These are phyloP conservation scores for Calycina marina DNA, from an alignment of 2,329 filamentous ascomycete genomes.

Conservation along the genomic window DNA sequence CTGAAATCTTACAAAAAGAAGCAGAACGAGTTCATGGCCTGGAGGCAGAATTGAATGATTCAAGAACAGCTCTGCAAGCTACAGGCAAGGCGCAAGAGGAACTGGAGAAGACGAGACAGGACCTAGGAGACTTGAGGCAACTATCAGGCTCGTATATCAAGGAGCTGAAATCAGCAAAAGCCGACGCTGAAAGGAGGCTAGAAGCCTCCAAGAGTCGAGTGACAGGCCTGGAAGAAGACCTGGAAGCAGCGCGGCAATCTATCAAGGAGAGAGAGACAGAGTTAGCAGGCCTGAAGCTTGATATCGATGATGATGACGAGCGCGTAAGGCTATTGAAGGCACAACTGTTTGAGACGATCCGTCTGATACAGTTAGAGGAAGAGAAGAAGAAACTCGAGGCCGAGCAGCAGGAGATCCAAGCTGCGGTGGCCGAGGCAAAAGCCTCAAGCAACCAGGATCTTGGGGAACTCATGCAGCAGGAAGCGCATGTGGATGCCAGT, in stretches of 20 bases:
- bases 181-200: conserved; percentile 7
- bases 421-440: conserved; percentile 7
- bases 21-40: conserved; percentile 6
- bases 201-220: conserved; percentile 9
- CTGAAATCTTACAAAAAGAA: conserved; percentile 3
- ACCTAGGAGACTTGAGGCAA: conserved; percentile 10
- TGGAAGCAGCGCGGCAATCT: conserved; percentile 9
- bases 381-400: conserved; percentile 11
- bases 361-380: conserved; percentile 11
- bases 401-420: conserved; percentile 10
- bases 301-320: conserved; percentile 10
- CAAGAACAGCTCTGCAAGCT: conserved; percentile 6
- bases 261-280: conserved; percentile 10
- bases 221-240: conserved; percentile 8
- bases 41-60: conserved; percentile 8
- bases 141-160: conserved; percentile 9
- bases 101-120: conserved; percentile 8
- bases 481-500: conserved; percentile 9
- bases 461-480: conserved; percentile 9
- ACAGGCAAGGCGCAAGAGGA: conserved; percentile 7
- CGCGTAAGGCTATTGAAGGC: conserved; percentile 11
- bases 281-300: conserved; percentile 9
- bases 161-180: conserved; percentile 9
- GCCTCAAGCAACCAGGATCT: conserved; percentile 10
- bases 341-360: conserved; percentile 11